Percentiles rank a stretch among this genome's conserved stretches.
Evolutionary conservation across 129 eudicot species (phyloP).

Genomic region (Logfia minima): DNA sequence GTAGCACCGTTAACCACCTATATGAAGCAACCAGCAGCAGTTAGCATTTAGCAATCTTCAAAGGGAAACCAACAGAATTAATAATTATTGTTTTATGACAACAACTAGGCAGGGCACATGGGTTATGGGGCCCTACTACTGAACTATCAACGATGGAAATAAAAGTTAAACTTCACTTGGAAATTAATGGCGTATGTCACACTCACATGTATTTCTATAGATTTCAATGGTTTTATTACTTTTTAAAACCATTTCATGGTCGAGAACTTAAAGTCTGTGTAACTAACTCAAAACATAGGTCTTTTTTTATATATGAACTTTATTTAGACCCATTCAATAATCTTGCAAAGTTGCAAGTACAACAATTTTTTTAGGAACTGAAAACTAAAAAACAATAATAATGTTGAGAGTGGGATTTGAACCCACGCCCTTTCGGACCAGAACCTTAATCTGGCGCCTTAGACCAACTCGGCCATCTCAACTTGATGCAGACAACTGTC

Average conservation of each 20-base stretch:
- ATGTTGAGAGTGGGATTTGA: constrained; percentile 77
- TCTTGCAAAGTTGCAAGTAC: too few species aligned
- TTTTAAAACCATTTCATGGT: not conserved
- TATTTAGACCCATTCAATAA: too few species aligned
- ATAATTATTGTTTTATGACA: constrained; percentile 29
- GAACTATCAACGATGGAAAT: constrained; percentile 17
- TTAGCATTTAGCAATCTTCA: constrained; percentile 6
- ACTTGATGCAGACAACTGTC: not conserved
- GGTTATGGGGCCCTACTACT: constrained; percentile 8
- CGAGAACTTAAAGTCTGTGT: too few species aligned
- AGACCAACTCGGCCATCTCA: constrained; percentile 89
- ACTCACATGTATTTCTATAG: constrained; percentile 6
- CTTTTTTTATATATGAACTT: too few species aligned
- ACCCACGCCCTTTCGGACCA: constrained; percentile 92
- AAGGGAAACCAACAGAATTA: not conserved
- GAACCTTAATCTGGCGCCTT: constrained; percentile 93
- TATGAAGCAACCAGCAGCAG: constrained; percentile 2
- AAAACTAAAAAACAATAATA: not conserved
- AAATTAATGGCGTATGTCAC: constrained; percentile 7
- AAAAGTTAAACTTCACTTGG: constrained; percentile 18
- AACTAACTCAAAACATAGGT: not conserved
- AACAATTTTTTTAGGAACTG: too few species aligned
- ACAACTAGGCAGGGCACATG: constrained; percentile 34
- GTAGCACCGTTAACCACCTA: not conserved
- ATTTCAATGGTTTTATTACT: not conserved